Base-by-base conservation (phyloP, 441 rosid genomes). In the Jatropha podagrica region DNA sequence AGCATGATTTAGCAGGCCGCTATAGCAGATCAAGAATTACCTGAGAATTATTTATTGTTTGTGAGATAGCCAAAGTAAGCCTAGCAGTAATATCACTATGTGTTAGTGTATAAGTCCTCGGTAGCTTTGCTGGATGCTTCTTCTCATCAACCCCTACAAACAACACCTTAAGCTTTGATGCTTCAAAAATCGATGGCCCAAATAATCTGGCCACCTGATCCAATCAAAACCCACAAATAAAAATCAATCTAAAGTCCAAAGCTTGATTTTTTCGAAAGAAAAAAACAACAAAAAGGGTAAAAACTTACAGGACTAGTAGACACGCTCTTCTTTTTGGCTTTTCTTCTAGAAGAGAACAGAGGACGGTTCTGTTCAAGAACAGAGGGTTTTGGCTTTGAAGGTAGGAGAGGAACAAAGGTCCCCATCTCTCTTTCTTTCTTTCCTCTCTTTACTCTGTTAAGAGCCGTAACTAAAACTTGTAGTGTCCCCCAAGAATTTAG, bases 171-270 rank as follows among this genome's bases (percentile, higher is more conserved):
- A 95, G 78, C 83, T 95, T 93, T 62, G 99, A 92, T 9, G 99
- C 91, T 79, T 95, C 97, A 74, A 95, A 95, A 40, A 93, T 90
- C 0, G 97, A 89, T 6, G 98, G 97, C 82, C 99, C 99, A 80
- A 95, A 95, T 77, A 93, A 83, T 66, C 98, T 91, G 71, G 94
- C 95, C 69, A 87, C 89, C 97, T 92, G 82, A 60, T 63, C 55
- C 83, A 68, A 44, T 73, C 70, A 78, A 65, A 68, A 58, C n/a
- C 74, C 76, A 63, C 20, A 48, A 52, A 66, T 63, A 68, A 69
- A 15, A 78, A 61, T n/a, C 44, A 51, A 48, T 23, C 15, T 11
- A 64, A 71, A 61, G 9, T 41, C n/a, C 38, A 48, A 46, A 52
- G 37, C 32, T 32, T 1, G 1, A 32, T 32, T 32, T 62, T 3